A percentile compares a stretch with the other conserved stretches of the same genome.
Evolutionary conservation across 2,329 filamentous ascomycete genomes (phyloP).

Genomic region (Fusarium mundagurra): DNA sequence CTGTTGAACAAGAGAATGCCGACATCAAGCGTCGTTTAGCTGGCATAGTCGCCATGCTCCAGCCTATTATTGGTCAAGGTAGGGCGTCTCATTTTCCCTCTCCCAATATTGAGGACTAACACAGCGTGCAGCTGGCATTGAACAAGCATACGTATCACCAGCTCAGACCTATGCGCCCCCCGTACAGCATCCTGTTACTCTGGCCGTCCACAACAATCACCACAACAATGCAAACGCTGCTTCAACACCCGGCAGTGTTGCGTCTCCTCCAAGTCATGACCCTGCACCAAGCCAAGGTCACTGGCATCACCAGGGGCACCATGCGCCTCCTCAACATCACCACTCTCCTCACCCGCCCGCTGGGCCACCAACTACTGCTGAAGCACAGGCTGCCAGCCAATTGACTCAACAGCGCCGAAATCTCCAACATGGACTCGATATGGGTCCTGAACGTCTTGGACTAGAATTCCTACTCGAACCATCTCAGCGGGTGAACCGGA

Average conservation of each 20-base stretch:
- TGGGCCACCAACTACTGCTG: slow-evolving; percentile 6
- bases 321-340: slow-evolving; percentile 16
- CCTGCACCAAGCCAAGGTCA: slow-evolving; percentile 12
- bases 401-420: slow-evolving; percentile 61
- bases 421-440: slow-evolving; percentile 65
- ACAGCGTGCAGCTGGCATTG: slow-evolving; percentile 35
- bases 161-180: slow-evolving; percentile 41
- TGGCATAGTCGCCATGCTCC: slow-evolving; percentile 70
- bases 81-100: slow-evolving; percentile 14
- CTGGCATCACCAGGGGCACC: slow-evolving; percentile 32
- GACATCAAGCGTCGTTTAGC: slow-evolving; percentile 77
- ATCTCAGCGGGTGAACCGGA: slow-evolving; percentile 63
- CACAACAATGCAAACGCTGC: slow-evolving; percentile 39
- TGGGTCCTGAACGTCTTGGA: slow-evolving; percentile 73
- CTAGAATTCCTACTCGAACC: slow-evolving; percentile 78
- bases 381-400: slow-evolving; percentile 35
- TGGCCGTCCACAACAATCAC: slow-evolving; percentile 29
- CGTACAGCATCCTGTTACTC: slow-evolving; percentile 34
- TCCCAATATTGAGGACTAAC: background rate
- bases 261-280: slow-evolving; percentile 40
- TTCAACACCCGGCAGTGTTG: slow-evolving; percentile 40
- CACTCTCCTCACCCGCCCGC: slow-evolving; percentile 8
- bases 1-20: slow-evolving; percentile 80
- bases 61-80: slow-evolving; percentile 61
- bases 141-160: slow-evolving; percentile 48